Base-by-base conservation (phyloP, 306 rosid species). In the Potentilla sterilis region DNA sequence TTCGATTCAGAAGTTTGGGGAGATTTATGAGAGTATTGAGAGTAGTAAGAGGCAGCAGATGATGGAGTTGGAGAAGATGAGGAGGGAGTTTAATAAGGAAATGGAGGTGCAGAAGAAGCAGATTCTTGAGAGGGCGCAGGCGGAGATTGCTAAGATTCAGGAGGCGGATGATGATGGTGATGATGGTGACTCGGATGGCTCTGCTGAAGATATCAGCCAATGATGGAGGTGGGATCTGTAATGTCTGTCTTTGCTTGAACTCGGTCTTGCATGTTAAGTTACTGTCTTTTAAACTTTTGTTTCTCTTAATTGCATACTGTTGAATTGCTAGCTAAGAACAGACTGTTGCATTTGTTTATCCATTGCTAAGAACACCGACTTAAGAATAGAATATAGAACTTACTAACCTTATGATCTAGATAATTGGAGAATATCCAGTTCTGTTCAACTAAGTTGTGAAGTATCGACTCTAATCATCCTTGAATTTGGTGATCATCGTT, bases 61-160 rank as follows among this genome's bases (percentile, higher is more conserved):
- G 93, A 85, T 86, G 93, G 96, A 92, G 76, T 73, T 92, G 74
- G 97, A 92, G 88, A 89, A 88, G 84, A 86, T 89, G 91, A 89
- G 93, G 80, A 28, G 80, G 71, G 89, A 87, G 73, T 92, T 89
- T 65, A 82, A 85, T 62, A 86, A 86, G 84, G 93, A 92, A 40
- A 77, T 92, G 76, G 97, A 90, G 82, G 46, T 85, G 81, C 93
- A 92, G 87, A 89, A 92, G 91, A 89, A 89, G 82, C 97, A 88
- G 85, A 92, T 89, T 78, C 67, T 89, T 65, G 96, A 92, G 75
- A 92, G 85, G 85, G 89, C 96, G 3, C 93, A 88, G 70, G 84
- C 81, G 14, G 89, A 92, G 75, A 89, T 92, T 76, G 82, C 91
- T 0, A 89, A 85, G 59, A 82, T 92, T 64, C 96, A 84, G 85